These are phyloP conservation scores for Cercospora janseana DNA, from an alignment of 2,329 filamentous ascomycete genomes.

Conservation along the genomic window DNA sequence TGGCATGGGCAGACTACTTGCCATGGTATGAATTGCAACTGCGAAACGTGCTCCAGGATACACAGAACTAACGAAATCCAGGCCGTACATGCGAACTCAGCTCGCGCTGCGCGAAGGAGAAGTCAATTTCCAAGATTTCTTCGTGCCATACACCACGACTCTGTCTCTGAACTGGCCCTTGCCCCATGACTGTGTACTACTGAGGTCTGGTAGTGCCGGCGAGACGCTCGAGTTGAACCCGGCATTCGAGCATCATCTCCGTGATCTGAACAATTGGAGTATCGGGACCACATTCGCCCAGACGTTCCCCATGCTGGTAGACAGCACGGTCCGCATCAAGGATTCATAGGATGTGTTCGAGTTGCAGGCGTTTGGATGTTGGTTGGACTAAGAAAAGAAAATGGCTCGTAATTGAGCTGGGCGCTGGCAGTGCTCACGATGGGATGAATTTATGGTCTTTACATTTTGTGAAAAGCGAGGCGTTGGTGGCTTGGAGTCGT, in stretches of 20 bases:
- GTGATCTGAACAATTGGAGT: slow-evolving; percentile 76
- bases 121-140: slow-evolving; percentile 71
- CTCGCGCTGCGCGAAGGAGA: slow-evolving; percentile 47
- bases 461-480: neutral
- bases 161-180: slow-evolving; percentile 83
- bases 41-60: neutral
- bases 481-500: neutral
- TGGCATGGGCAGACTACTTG: slow-evolving; percentile 78
- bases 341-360: slow-evolving; percentile 19
- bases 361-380: neutral
- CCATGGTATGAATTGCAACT: slow-evolving; percentile 55
- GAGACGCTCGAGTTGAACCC: slow-evolving; percentile 75
- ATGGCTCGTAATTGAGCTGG: too few relatives aligned
- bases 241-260: slow-evolving; percentile 77
- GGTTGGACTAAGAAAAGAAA: too few relatives aligned
- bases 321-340: slow-evolving; percentile 32
- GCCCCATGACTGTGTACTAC: slow-evolving; percentile 66
- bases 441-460: neutral
- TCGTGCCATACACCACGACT: slow-evolving; percentile 75
- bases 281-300: slow-evolving; percentile 56
- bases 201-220: slow-evolving; percentile 29
- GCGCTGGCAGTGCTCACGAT: neutral
- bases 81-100: slow-evolving; percentile 69
- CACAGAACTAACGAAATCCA: slow-evolving; percentile 23
- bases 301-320: slow-evolving; percentile 35